phyloP scores from a whole-genome alignment of 2,329 filamentous ascomycete genomes.

The Samsoniella hepiali region DNA sequence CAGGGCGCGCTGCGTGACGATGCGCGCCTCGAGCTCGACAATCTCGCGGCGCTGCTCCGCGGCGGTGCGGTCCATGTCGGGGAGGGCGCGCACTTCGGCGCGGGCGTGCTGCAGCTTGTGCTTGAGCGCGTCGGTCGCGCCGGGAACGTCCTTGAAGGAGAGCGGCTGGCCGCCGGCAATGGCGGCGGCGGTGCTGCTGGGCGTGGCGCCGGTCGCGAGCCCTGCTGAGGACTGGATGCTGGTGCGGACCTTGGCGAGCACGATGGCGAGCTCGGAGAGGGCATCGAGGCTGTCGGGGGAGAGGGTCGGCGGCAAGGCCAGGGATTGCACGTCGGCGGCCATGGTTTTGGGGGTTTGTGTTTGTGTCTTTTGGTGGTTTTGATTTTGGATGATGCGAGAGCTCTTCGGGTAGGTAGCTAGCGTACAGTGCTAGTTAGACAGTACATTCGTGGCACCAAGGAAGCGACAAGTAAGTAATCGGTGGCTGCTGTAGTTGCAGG shows the following conservation, averaged over 20 bases:
- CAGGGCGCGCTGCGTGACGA: slow-evolving; percentile 58
- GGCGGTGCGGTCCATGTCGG: slow-evolving; percentile 65
- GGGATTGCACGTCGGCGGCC: slow-evolving; percentile 39
- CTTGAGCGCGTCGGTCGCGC: slow-evolving; percentile 74
- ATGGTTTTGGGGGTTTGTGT: slow-evolving; percentile 16
- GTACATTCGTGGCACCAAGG: neutral
- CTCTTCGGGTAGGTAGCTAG: neutral
- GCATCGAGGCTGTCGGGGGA: slow-evolving; percentile 82
- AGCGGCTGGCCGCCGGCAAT: slow-evolving; percentile 33
- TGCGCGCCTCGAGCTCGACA: slow-evolving; percentile 59
- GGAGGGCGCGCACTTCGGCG: slow-evolving; percentile 60
- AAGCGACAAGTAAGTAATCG: neutral
- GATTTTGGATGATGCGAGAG: neutral
- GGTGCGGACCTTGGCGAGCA: slow-evolving; percentile 69
- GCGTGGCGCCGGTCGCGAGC: slow-evolving; percentile 38
- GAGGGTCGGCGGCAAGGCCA: slow-evolving; percentile 60
- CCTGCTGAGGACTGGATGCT: slow-evolving; percentile 42
- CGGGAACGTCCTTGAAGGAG: slow-evolving; percentile 70
- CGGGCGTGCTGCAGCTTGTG: slow-evolving; percentile 80
- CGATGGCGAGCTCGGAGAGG: slow-evolving; percentile 73
- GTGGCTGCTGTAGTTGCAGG: too few relatives aligned
- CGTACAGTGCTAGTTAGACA: neutral
- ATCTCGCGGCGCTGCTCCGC: slow-evolving; percentile 73
- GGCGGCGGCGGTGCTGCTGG: slow-evolving; percentile 25
- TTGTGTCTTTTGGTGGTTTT: neutral